A percentile compares a stretch with the other conserved stretches of the same genome.
Conservation (phyloP, 2,329 filamentous ascomycete species). For the Xylariomycetidae sp. region DNA sequence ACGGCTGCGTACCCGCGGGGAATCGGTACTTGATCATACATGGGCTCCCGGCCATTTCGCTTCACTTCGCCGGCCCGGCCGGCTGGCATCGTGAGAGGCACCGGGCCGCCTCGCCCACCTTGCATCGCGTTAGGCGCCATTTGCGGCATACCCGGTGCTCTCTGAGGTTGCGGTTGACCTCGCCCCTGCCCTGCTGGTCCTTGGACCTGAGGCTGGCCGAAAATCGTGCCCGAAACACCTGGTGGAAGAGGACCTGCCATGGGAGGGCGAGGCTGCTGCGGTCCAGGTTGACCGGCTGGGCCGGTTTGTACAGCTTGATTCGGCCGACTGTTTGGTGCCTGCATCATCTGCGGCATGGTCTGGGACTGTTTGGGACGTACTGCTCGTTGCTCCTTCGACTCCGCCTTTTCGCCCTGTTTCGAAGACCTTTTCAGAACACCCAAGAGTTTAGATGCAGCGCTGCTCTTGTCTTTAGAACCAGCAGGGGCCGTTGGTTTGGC, state of each 20-base stretch:
- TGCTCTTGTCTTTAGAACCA: slow-evolving; percentile 20
- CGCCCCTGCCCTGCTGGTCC: slow-evolving; percentile 13
- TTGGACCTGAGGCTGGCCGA: slow-evolving; percentile 4
- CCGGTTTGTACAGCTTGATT: background rate
- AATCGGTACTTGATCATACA: slow-evolving; percentile 27
- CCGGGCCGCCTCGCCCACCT: too few species aligned
- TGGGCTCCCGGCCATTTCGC: slow-evolving; percentile 13
- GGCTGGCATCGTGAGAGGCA: too few species aligned
- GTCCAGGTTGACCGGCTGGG: slow-evolving; percentile 1
- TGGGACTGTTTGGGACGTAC: too few species aligned
- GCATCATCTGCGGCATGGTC: slow-evolving; percentile 3
- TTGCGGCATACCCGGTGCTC: slow-evolving; percentile 8
- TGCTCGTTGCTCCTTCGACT: too few species aligned
- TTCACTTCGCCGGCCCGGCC: too few species aligned
- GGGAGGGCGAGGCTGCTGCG: slow-evolving; percentile 7
- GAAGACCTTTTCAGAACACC: slow-evolving; percentile 23
- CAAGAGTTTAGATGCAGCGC: slow-evolving; percentile 22
- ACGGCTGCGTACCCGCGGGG: slow-evolving; percentile 27
- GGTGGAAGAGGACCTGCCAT: slow-evolving; percentile 9
- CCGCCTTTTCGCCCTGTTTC: too few species aligned
- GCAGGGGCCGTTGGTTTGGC: slow-evolving; percentile 13
- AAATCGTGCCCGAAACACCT: slow-evolving; percentile 2
- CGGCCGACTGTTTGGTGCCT: slow-evolving; percentile 1
- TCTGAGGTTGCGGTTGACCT: slow-evolving; percentile 6
- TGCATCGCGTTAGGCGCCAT: slow-evolving; percentile 7